phyloP scores from a whole-genome alignment of 192 early-diverging fungal genomes.

The Coemansia guatemalensis region DNA sequence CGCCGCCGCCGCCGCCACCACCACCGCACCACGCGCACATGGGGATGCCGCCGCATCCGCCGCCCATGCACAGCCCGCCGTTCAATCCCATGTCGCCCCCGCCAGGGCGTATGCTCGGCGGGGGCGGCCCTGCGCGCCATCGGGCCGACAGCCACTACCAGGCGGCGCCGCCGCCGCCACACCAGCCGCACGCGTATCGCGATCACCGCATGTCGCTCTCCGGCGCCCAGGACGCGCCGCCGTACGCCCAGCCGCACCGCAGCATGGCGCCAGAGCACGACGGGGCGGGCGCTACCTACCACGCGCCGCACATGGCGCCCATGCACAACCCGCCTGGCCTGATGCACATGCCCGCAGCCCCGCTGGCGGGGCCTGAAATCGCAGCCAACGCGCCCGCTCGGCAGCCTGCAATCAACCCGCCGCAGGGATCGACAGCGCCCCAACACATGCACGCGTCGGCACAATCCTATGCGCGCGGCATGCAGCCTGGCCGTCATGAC shows the following conservation, averaged over 20 bases:
- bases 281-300: slow-evolving; percentile 4
- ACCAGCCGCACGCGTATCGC: slow-evolving; percentile 5
- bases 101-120: slow-evolving; percentile 7
- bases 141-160: slow-evolving; percentile 15
- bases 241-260: slow-evolving; percentile 4
- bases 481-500: slow-evolving; percentile 28
- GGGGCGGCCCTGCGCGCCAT: slow-evolving; percentile 12
- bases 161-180: slow-evolving; percentile 1
- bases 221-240: background rate
- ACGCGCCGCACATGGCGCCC: slow-evolving; percentile 6
- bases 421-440: slow-evolving; percentile 47
- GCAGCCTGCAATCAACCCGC: slow-evolving; percentile 9
- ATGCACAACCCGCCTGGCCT: slow-evolving; percentile 15
- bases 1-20: no score
- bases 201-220: slow-evolving; percentile 16
- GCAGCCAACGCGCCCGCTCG: background rate
- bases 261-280: background rate
- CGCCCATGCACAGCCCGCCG: slow-evolving; percentile 19
- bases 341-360: slow-evolving; percentile 10
- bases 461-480: slow-evolving; percentile 37
- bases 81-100: slow-evolving; percentile 13
- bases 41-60: slow-evolving; percentile 3
- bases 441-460: slow-evolving; percentile 48
- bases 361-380: slow-evolving; percentile 7
- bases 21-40: no score